A percentile compares a stretch with the other conserved stretches of the same genome.
Conservation (phyloP, 2,329 filamentous ascomycete species). For the Sporothrix brasiliensis region DNA sequence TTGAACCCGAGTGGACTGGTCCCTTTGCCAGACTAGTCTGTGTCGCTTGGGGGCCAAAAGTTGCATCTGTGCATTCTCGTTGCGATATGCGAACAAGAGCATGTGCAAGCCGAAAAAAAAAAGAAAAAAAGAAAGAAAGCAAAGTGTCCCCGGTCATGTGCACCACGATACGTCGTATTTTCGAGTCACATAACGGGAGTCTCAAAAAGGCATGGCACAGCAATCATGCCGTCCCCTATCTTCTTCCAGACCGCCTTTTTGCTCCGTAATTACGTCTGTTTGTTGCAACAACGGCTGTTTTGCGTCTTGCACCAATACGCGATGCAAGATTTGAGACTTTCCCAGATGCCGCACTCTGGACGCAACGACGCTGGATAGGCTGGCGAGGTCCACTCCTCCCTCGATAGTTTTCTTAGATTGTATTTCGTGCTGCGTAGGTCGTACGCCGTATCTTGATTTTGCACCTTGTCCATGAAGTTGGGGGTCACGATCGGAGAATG, state of each 20-base stretch:
- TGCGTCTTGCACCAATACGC: not conserved
- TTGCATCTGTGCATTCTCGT: slow-evolving; percentile 11
- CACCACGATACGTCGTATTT: not conserved
- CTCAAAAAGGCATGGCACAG: not conserved
- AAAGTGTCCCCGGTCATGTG: not conserved
- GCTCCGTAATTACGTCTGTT: not conserved
- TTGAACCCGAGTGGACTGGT: not conserved
- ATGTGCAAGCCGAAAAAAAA: not conserved
- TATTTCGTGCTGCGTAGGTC: not conserved
- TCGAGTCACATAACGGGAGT: not conserved
- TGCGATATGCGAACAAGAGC: not conserved
- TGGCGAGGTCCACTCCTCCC: slow-evolving; percentile 4
- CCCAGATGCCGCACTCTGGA: slow-evolving; percentile 17
- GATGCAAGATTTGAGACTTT: not conserved
- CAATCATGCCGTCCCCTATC: not conserved
- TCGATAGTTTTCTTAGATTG: not conserved
- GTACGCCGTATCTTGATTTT: no score
- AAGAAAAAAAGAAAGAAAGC: not conserved
- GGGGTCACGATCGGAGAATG: not conserved
- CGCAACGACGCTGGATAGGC: not conserved
- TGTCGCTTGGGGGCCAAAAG: slow-evolving; percentile 13
- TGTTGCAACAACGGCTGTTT: not conserved
- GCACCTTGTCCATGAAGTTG: not conserved
- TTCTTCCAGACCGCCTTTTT: not conserved
- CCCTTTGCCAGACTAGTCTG: slow-evolving; percentile 1